Evolutionary conservation across 2,329 filamentous ascomycete genomes (phyloP).

Genomic region (Xylariomycetidae sp.): DNA sequence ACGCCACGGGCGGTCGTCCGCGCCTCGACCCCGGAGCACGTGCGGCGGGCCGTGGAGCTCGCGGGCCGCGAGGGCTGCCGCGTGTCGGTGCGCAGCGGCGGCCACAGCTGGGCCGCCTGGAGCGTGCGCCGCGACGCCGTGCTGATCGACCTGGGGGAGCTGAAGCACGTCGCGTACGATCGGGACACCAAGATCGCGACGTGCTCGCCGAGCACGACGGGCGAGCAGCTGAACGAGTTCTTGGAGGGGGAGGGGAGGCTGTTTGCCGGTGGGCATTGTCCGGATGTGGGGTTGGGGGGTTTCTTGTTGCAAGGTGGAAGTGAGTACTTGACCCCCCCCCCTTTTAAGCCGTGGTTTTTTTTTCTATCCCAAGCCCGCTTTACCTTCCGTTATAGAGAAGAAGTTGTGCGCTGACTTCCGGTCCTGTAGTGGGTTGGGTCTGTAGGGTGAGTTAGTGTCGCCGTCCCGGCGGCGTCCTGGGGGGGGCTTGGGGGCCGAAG

Average conservation of each 20-base stretch:
- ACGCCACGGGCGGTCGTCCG: constrained; percentile 38
- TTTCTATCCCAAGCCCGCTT: too few relatives aligned
- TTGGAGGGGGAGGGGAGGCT: constrained; percentile 35
- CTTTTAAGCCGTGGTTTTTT: too few relatives aligned
- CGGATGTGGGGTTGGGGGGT: constrained; percentile 52
- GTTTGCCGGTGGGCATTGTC: constrained; percentile 52
- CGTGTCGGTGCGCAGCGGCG: constrained; percentile 43
- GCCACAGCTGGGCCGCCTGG: constrained; percentile 46
- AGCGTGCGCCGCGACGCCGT: constrained; percentile 43
- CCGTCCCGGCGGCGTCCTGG: too few relatives aligned
- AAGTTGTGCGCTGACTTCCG: too few relatives aligned
- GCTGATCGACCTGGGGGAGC: constrained; percentile 30
- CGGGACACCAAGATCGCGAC: constrained; percentile 30
- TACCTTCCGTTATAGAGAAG: too few relatives aligned
- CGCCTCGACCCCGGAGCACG: constrained; percentile 30
- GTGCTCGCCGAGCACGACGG: constrained; percentile 44
- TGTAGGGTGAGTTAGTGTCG: constrained; percentile 35
- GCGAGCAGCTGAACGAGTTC: constrained; percentile 35
- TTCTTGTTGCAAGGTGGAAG: constrained; percentile 53
- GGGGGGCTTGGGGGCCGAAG: too few relatives aligned
- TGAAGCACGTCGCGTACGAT: constrained; percentile 33
- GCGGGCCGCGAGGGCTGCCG: constrained; percentile 31
- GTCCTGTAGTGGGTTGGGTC: constrained; percentile 59
- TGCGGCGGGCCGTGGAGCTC: constrained; percentile 34
- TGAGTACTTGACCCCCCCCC: too few relatives aligned